Base-by-base conservation (phyloP, 495 filamentous ascomycete species). In the Cetradonia linearis region DNA sequence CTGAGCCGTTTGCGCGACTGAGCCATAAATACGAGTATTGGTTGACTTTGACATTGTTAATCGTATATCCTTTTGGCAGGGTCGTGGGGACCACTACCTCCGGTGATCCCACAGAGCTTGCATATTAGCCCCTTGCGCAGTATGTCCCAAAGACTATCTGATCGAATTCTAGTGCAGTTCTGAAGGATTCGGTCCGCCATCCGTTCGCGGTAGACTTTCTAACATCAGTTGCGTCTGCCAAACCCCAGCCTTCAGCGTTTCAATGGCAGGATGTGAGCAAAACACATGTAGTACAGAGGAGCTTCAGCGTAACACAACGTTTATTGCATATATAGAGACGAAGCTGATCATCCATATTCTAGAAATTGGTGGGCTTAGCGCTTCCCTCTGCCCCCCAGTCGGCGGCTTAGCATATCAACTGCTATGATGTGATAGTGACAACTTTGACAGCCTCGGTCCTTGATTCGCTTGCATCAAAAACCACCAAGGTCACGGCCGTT, bases 121-220 rank as follows among this genome's bases (percentile, higher is more conserved):
- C 62, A 5, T 55, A 60, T 38, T 63, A 37, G 47, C 62, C 62
- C 49, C 33, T 33, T 63, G 62, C 44, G 56, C 62, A n/a, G 58
- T 53, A 30, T 9, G 58, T 28, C 25, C 58, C 37, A 52, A 53
- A 31, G 5, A 1, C 9, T 31, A n/a, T 3, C 18, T 4, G 28
- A 34, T 40, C 1, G 20, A 60, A 47, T 57, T 42, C 55, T 55
- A 48, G 30, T 52, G 50, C 37, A 34, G 31, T 13, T 36, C 47
- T 18, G 47, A 25, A 28, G 40, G 47, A 30, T 23, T 55, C 25
- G 11, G 25, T 3, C 16, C 53, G 4, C 54, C 60, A 18, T 25
- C 50, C 3, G 25, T 16, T 33, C 60, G 62, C 57, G 47, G 37
- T 14, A 63, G 57, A 5, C 50, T 63, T 20, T 63, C 57, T 11